phyloP scores from a whole-genome alignment of 2,329 filamentous ascomycete species.

The Rhynchosporium agropyri region DNA sequence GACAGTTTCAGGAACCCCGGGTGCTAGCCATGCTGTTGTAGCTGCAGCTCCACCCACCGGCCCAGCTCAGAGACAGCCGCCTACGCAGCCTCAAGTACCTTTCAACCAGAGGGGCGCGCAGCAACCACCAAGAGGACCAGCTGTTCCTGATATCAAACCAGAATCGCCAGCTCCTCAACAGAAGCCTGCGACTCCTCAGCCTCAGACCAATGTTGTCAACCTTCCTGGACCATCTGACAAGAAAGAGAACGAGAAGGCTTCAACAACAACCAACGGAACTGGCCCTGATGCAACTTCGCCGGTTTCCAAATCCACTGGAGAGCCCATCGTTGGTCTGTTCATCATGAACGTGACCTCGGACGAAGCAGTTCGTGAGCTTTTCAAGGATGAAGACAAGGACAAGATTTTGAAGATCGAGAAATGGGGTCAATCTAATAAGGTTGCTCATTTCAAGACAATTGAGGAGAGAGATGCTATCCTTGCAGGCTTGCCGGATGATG shows the following conservation, averaged over 20 bases:
- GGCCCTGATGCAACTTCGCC: conserved; percentile 57
- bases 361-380: conserved; percentile 79
- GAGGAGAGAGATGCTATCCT: conserved; percentile 83
- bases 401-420: conserved; percentile 83
- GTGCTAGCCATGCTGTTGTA: conserved; percentile 41
- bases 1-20: conserved; percentile 43
- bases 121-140: conserved; percentile 40
- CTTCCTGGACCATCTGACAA: conserved; percentile 46
- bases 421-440: conserved; percentile 77
- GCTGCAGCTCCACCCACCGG: conserved; percentile 42
- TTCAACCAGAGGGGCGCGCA: conserved; percentile 36
- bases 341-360: conserved; percentile 84
- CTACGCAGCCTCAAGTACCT: conserved; percentile 32
- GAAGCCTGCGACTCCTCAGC: conserved; percentile 54
- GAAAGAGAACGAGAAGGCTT: conserved; percentile 61
- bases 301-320: conserved; percentile 59
- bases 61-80: conserved; percentile 38
- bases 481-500: conserved; percentile 71
- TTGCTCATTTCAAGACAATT: conserved; percentile 78
- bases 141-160: conserved; percentile 37
- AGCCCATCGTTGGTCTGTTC: conserved; percentile 82
- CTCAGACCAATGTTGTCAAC: conserved; percentile 42
- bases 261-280: conserved; percentile 54
- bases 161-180: conserved; percentile 41
- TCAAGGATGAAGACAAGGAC: conserved; percentile 77